These are phyloP conservation scores for Dichomitus squalens DNA, from an alignment of 1,284 basidiomycete species.

Conservation along the genomic window DNA sequence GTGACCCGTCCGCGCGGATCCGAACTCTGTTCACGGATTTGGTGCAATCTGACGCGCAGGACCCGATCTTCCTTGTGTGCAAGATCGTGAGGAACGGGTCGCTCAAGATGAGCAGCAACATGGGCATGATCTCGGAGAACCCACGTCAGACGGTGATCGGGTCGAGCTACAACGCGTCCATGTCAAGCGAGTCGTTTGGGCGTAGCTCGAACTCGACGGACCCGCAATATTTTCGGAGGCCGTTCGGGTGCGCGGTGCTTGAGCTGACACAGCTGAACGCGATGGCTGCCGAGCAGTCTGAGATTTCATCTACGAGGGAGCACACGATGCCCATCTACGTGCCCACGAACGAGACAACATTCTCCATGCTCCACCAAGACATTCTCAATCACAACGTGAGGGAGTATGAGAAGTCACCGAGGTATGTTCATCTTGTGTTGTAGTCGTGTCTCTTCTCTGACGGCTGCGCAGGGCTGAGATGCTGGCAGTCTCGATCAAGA, in stretches of 20 bases:
- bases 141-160: constrained; percentile 55
- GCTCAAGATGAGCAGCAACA: constrained; percentile 71
- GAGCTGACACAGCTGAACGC: constrained; percentile 81
- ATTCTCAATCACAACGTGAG: constrained; percentile 82
- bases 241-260: constrained; percentile 93
- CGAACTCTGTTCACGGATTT: constrained; percentile 91
- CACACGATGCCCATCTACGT: constrained; percentile 89
- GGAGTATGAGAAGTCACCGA: constrained; percentile 84
- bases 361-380: constrained; percentile 94
- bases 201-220: constrained; percentile 23
- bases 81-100: constrained; percentile 89
- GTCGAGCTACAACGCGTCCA: constrained; percentile 6
- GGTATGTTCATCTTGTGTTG: constrained; percentile 46
- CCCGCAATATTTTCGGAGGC: constrained; percentile 69
- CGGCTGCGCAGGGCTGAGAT: constrained; percentile 69
- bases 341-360: constrained; percentile 82
- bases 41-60: constrained; percentile 81
- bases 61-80: constrained; percentile 87
- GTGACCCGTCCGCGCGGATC: constrained; percentile 69
- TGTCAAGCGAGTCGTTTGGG: constrained; percentile 18
- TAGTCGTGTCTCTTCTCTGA: not conserved
- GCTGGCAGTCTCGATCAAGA: constrained; percentile 87
- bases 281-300: constrained; percentile 62
- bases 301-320: constrained; percentile 68
- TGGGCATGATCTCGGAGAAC: constrained; percentile 49